These are phyloP conservation scores for Xylaria digitata DNA, from an alignment of 2,329 filamentous ascomycete genomes.

Conservation along the genomic window DNA sequence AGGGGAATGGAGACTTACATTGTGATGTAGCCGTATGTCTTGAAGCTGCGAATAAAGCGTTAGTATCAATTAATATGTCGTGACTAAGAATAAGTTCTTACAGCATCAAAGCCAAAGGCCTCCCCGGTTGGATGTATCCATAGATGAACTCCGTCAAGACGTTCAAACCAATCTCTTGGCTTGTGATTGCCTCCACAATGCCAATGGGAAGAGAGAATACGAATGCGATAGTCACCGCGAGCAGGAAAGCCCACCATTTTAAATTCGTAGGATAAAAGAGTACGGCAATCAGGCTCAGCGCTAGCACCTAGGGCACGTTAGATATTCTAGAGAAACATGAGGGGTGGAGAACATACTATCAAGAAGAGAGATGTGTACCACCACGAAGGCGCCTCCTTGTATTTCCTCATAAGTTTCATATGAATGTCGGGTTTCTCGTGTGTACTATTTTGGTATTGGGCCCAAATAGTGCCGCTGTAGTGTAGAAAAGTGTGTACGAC, in stretches of 20 bases:
- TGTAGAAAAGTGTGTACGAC: conserved; percentile 76
- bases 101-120: conserved; percentile 79
- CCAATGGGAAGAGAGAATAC: conserved; percentile 74
- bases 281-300: conserved; percentile 64
- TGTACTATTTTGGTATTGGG: conserved; percentile 68
- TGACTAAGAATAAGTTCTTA: conserved; percentile 50
- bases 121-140: conserved; percentile 79
- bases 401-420: conserved; percentile 72
- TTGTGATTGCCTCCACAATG: conserved; percentile 76
- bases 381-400: conserved; percentile 71
- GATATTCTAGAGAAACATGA: not conserved
- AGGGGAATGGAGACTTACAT: conserved; percentile 57
- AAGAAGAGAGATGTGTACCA: conserved; percentile 71
- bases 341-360: conserved; percentile 56
- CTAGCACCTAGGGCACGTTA: conserved; percentile 59
- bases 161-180: conserved; percentile 78
- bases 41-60: conserved; percentile 60
- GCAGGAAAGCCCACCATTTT: conserved; percentile 76
- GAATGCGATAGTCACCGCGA: conserved; percentile 73
- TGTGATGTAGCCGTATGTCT: conserved; percentile 71
- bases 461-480: conserved; percentile 74
- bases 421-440: conserved; percentile 70
- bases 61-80: conserved; percentile 30
- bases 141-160: conserved; percentile 80
- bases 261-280: conserved; percentile 74